These are phyloP conservation scores for Rhodamnia rubescens DNA, from an alignment of 345 rosid species.

Conservation along the genomic window DNA sequence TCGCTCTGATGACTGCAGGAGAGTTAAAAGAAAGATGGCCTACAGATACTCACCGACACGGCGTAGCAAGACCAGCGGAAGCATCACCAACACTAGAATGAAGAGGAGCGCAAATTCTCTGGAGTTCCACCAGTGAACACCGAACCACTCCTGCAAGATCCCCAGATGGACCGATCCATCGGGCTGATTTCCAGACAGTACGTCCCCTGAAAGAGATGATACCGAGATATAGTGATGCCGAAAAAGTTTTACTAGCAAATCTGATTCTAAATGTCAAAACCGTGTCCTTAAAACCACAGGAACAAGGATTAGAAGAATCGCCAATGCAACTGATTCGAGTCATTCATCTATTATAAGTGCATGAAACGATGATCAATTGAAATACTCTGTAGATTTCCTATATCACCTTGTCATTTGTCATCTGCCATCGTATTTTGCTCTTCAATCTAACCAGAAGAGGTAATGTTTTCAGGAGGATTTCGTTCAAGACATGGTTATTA, in stretches of 20 bases:
- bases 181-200: constrained; percentile 53
- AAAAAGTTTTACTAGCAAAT: neutral
- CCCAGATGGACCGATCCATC: constrained; percentile 56
- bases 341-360: neutral
- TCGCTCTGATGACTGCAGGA: neutral
- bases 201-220: constrained; percentile 50
- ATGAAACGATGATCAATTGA: neutral
- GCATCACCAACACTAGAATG: constrained; percentile 39
- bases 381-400: neutral
- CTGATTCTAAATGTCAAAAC: neutral
- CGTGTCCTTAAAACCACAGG: neutral
- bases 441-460: neutral
- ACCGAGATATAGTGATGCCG: neutral
- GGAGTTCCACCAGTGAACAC: constrained; percentile 79
- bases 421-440: neutral
- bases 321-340: neutral
- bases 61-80: constrained; percentile 50
- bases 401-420: neutral
- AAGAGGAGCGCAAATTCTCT: constrained; percentile 49
- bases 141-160: constrained; percentile 84
- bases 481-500: neutral
- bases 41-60: constrained; percentile 38
- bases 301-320: neutral
- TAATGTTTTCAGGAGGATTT: neutral
- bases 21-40: neutral